Evolutionary conservation across 2,329 filamentous ascomycete species (phyloP).

Genomic region (Trichoderma guizhouense): DNA sequence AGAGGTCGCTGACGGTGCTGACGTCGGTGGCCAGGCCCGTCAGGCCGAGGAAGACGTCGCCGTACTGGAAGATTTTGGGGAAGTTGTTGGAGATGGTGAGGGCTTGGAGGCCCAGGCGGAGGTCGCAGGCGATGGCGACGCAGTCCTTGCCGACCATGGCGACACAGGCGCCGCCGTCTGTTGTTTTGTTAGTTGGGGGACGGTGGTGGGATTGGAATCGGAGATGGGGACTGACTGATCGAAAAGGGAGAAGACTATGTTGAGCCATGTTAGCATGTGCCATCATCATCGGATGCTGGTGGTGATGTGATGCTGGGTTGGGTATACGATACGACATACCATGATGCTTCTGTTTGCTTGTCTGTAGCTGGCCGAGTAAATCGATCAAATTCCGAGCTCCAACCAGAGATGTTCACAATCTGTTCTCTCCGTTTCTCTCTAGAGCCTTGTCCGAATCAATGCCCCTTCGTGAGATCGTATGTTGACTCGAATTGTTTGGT

Average conservation of each 20-base stretch:
- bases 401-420: not conserved
- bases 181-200: not conserved
- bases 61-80: conserved; percentile 98
- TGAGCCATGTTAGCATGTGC: conserved; percentile 25
- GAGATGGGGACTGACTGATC: conserved; percentile 66
- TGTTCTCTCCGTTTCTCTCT: not conserved
- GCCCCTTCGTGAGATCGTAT: not conserved
- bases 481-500: not conserved
- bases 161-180: conserved; percentile 85
- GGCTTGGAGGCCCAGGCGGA: conserved; percentile 92
- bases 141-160: conserved; percentile 99
- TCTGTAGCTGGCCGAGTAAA: not conserved
- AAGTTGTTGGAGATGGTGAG: conserved; percentile 99
- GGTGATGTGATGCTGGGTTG: not conserved
- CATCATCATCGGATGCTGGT: conserved; percentile 1
- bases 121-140: conserved; percentile 98
- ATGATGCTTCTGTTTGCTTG: conserved; percentile 24
- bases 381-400: not conserved
- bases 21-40: conserved; percentile 97
- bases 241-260: conserved; percentile 82
- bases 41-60: conserved; percentile 89
- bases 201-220: not conserved
- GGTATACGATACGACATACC: conserved; percentile 23
- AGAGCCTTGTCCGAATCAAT: not conserved
- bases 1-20: conserved; percentile 88